phyloP scores from a whole-genome alignment of 768 basidiomycete species.

The Phanerochaete sordida region DNA sequence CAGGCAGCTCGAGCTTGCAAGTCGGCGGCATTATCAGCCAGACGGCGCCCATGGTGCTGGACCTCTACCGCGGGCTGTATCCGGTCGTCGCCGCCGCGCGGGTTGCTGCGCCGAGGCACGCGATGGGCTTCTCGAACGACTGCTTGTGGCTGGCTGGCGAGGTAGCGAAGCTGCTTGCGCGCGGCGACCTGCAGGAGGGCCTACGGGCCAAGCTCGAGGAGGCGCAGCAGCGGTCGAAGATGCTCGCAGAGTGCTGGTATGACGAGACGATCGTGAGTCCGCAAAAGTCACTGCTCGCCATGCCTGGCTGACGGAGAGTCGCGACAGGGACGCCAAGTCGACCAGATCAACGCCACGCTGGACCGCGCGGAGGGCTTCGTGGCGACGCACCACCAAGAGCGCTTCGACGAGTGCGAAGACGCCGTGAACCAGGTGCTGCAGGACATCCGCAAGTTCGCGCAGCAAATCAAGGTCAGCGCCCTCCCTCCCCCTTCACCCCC shows the following conservation, averaged over 20 bases:
- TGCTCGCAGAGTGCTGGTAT: constrained; percentile 67
- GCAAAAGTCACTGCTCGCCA: not conserved
- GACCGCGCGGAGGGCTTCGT: constrained; percentile 62
- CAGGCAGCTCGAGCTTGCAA: constrained; percentile 13
- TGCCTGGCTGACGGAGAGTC: not conserved
- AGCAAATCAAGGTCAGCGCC: constrained; percentile 51
- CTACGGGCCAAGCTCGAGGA: constrained; percentile 49
- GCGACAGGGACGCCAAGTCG: constrained; percentile 46
- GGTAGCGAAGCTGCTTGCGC: constrained; percentile 36
- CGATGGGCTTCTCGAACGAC: constrained; percentile 82
- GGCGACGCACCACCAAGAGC: constrained; percentile 66
- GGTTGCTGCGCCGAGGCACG: constrained; percentile 45
- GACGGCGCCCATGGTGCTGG: constrained; percentile 63
- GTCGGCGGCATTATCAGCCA: constrained; percentile 58
- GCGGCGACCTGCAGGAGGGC: not conserved
- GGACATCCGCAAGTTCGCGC: constrained; percentile 58
- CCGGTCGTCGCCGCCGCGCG: constrained; percentile 55
- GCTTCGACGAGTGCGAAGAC: constrained; percentile 73
- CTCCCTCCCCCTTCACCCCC: not conserved
- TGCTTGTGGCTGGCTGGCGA: constrained; percentile 63
- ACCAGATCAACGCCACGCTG: constrained; percentile 42
- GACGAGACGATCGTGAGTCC: constrained; percentile 63
- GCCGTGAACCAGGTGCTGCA: constrained; percentile 60
- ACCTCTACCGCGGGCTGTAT: constrained; percentile 77
- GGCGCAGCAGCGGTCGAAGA: constrained; percentile 44